Evolutionary conservation across 2,329 filamentous ascomycete species (phyloP).

Genomic region (Fusarium xyrophilum): DNA sequence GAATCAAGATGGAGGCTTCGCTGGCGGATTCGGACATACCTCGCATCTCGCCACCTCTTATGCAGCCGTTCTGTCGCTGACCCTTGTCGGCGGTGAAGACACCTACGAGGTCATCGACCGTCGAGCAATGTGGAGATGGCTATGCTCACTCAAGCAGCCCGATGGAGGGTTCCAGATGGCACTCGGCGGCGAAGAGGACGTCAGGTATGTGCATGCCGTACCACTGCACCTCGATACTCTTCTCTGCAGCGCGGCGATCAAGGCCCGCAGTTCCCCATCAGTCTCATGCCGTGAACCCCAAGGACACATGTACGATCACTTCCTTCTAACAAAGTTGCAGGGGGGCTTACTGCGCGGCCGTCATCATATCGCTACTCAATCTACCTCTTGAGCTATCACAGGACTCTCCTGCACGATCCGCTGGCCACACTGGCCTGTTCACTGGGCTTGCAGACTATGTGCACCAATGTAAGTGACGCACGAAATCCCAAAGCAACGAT

Average conservation of each 20-base stretch:
- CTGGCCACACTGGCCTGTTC: conserved; percentile 70
- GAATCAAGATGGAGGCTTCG: conserved; percentile 84
- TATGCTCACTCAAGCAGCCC: conserved; percentile 83
- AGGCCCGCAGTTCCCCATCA: conserved; percentile 21
- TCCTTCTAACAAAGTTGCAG: conserved; percentile 51
- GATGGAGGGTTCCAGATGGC: conserved; percentile 91
- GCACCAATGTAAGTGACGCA: conserved; percentile 69
- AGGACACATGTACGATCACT: conserved; percentile 1
- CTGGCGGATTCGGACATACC: conserved; percentile 88
- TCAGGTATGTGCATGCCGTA: conserved; percentile 65
- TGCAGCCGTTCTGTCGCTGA: conserved; percentile 79
- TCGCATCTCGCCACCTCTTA: conserved; percentile 92
- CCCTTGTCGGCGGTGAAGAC: conserved; percentile 77
- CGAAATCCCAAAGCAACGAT: conserved; percentile 18
- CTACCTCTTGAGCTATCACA: conserved; percentile 80
- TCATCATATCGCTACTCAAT: conserved; percentile 82
- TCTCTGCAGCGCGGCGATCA: conserved; percentile 17
- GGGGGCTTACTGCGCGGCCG: conserved; percentile 90
- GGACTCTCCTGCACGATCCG: conserved; percentile 70
- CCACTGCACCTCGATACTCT: background rate
- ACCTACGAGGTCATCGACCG: conserved; percentile 80
- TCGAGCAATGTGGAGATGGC: conserved; percentile 87
- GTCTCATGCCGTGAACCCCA: conserved; percentile 8
- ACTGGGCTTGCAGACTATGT: conserved; percentile 82
- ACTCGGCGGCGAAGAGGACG: conserved; percentile 87